phyloP scores from a whole-genome alignment of 2,329 filamentous ascomycete genomes.

The Diaporthe citrichinensis region DNA sequence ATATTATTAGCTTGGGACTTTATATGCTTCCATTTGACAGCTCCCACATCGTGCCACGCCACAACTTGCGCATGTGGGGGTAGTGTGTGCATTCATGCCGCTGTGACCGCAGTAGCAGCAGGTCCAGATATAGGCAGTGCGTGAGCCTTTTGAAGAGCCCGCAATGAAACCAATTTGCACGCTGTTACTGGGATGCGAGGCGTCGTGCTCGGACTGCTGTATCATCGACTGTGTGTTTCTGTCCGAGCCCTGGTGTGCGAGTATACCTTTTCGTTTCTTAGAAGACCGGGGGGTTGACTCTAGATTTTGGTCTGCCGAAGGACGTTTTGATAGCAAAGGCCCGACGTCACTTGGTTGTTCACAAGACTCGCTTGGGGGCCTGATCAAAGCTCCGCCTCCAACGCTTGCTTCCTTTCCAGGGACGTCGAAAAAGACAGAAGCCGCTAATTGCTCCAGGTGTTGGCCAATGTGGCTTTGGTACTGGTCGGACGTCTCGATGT shows the following conservation, averaged over 20 bases:
- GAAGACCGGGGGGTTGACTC: no score
- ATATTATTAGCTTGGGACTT: neutral
- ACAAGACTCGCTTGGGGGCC: neutral
- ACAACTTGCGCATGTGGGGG: neutral
- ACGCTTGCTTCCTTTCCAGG: neutral
- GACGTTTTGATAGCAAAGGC: no score
- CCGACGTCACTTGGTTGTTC: no score
- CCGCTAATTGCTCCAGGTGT: neutral
- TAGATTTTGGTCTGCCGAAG: no score
- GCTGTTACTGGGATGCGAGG: no score
- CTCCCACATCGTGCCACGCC: neutral
- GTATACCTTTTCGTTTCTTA: no score
- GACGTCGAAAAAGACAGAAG: neutral
- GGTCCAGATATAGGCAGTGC: neutral
- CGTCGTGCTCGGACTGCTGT: no score
- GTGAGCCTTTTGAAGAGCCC: no score
- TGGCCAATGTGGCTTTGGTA: neutral
- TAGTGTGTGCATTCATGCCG: neutral
- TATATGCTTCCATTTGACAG: neutral
- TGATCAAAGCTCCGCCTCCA: neutral
- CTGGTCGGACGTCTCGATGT: neutral
- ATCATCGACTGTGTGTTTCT: no score
- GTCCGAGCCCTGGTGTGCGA: no score
- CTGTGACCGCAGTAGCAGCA: neutral
- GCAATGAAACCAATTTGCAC: no score